Evolutionary conservation across 495 filamentous ascomycete species (phyloP).

Genomic region (Aspergillus indologenus): DNA sequence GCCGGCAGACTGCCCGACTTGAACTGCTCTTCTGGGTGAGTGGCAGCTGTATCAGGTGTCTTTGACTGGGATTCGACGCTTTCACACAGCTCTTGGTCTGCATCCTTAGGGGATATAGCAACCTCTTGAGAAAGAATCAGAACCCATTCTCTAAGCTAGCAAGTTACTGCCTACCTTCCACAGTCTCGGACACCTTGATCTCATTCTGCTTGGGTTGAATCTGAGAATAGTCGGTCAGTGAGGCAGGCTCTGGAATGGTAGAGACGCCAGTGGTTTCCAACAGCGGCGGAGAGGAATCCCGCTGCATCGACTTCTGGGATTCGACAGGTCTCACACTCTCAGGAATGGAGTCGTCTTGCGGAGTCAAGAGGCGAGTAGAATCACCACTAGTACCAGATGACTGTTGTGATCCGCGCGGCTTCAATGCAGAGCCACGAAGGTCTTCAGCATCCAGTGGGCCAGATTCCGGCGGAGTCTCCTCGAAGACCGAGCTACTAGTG

Average conservation of each 20-base stretch:
- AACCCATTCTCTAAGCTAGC: not conserved
- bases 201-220: not conserved
- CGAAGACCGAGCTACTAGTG: not conserved
- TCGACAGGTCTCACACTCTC: not conserved
- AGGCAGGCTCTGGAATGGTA: not conserved
- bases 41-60: not conserved
- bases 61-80: not conserved
- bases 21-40: not conserved
- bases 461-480: not conserved
- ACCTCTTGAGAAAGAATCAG: not conserved
- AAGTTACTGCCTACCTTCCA: not conserved
- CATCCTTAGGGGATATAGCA: not conserved
- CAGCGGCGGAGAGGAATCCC: not conserved
- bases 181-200: not conserved
- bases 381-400: not conserved
- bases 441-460: not conserved
- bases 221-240: not conserved
- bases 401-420: not conserved
- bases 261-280: too few relatives aligned
- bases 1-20: not conserved
- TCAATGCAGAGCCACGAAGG: constrained; percentile 7
- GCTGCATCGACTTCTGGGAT: not conserved
- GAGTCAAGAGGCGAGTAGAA: not conserved
- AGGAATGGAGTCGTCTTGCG: not conserved
- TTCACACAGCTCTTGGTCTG: not conserved